Evolutionary conservation across 2,329 filamentous ascomycete genomes (phyloP), one percentile per base, ranked within the genome.

Genomic region (Alternaria solani): DNA sequence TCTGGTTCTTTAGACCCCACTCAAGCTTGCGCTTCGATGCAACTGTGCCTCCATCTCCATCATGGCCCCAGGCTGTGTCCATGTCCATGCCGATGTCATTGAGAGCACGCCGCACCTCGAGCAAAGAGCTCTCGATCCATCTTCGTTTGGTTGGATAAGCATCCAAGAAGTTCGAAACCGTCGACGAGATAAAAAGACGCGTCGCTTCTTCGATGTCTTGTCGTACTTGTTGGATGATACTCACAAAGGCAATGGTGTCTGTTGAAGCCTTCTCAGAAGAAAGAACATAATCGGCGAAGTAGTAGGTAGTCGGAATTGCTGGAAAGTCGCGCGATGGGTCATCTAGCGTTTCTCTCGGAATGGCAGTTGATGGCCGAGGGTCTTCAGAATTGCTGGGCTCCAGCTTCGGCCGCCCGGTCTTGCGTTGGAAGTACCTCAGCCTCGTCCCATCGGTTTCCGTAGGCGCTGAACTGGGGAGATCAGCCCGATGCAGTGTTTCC

Each of bases 1-100:
- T 68, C 42, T 75, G 74, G 39, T 77, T 69, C 32, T 61, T 63
- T 12, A 75, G 30, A 4, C 71, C 63, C 71, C 73, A 76, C 26
- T 75, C 72, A 28, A 75, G 70, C 56, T 68, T 75, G 14, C 67
- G 70, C 59, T 61, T 72, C 55, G 73, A 63, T 38, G 52, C 62
- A 36, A 55, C 62, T 47, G 65, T 55, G 51, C 68, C 66, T 14
- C 65, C 58, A 16, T 71, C 66, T 58, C 75, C 66, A 48, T 67
- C 67, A 42, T 56, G 62, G 5, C 61, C 62, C 32, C 65, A 67
- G 18, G 69, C 67, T 43, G 65, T 60, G 23, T 75, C 68, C 20
- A 77, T 64, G n/a, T 70, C 71, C 34, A 58, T 57, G 12, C 75
- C 75, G 5, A 77, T 73, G 12, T 74, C 71, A 53, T 73, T 73